Evolutionary conservation across 495 filamentous ascomycete species (phyloP).

Genomic region (Daldinia vernicosa): DNA sequence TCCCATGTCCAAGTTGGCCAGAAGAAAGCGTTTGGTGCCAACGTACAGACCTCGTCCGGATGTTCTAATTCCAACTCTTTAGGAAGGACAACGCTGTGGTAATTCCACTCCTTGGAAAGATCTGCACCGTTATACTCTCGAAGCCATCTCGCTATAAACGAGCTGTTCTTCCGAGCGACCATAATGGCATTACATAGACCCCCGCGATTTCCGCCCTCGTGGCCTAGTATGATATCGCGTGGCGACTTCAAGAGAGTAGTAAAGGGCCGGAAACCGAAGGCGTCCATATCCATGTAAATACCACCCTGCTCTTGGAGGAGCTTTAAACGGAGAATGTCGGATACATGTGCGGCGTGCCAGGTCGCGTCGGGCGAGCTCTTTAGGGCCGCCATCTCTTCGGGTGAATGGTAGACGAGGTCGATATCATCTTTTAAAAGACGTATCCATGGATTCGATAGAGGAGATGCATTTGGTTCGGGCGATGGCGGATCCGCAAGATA

Average conservation of each 20-base stretch:
- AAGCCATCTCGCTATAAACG: slow-evolving; percentile 56
- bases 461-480: slow-evolving; percentile 48
- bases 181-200: slow-evolving; percentile 60
- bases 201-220: slow-evolving; percentile 57
- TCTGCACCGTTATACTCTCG: slow-evolving; percentile 52
- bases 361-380: slow-evolving; percentile 45
- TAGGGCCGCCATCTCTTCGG: slow-evolving; percentile 43
- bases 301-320: slow-evolving; percentile 55
- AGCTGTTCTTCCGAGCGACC: slow-evolving; percentile 51
- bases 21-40: slow-evolving; percentile 57
- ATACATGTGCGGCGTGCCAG: slow-evolving; percentile 54
- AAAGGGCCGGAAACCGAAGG: slow-evolving; percentile 55
- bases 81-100: slow-evolving; percentile 55
- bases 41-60: slow-evolving; percentile 52
- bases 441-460: slow-evolving; percentile 56
- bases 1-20: slow-evolving; percentile 61
- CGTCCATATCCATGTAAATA: slow-evolving; percentile 57
- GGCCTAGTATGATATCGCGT: slow-evolving; percentile 54
- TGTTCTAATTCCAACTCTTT: slow-evolving; percentile 51
- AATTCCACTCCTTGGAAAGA: slow-evolving; percentile 56
- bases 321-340: slow-evolving; percentile 56
- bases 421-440: slow-evolving; percentile 50
- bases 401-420: slow-evolving; percentile 54
- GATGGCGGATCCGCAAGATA: slow-evolving; percentile 53
- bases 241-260: slow-evolving; percentile 43